Percentiles rank a stretch among this genome's conserved stretches.
Evolutionary conservation across 306 rosid genomes (phyloP).

Genomic region (Acacia crassicarpa): DNA sequence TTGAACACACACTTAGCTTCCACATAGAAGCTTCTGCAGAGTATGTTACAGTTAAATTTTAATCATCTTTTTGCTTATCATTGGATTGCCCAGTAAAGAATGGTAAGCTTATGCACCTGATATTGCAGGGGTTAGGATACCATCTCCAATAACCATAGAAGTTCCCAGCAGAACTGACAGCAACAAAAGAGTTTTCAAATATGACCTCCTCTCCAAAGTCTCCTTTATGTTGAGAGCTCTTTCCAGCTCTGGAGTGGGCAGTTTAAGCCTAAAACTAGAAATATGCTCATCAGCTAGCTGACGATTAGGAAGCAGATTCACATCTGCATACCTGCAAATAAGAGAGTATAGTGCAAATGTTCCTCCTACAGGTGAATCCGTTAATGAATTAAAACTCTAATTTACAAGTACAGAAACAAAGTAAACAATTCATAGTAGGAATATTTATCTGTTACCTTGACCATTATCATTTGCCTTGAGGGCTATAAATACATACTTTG

Average conservation of each 20-base stretch:
- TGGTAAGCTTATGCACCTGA: constrained; percentile 61
- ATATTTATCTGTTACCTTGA: constrained; percentile 59
- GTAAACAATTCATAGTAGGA: constrained; percentile 13
- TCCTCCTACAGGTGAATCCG: constrained; percentile 73
- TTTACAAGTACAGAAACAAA: constrained; percentile 21
- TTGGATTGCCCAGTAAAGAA: background rate
- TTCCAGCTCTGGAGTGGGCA: constrained; percentile 90
- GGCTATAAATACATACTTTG: constrained; percentile 88
- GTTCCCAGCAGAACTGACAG: constrained; percentile 91
- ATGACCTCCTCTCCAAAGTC: constrained; percentile 58
- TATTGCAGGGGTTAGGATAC: constrained; percentile 93
- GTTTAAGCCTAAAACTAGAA: constrained; percentile 85
- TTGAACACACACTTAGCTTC: background rate
- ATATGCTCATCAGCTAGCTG: constrained; percentile 89
- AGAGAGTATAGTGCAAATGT: constrained; percentile 95
- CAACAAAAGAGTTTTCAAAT: constrained; percentile 65
- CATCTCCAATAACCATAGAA: constrained; percentile 97
- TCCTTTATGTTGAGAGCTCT: constrained; percentile 87
- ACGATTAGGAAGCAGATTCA: constrained; percentile 80
- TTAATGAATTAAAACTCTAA: constrained; percentile 5
- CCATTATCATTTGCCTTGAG: constrained; percentile 98
- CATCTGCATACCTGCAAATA: constrained; percentile 93
- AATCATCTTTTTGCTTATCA: background rate
- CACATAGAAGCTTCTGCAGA: background rate
- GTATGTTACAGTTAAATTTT: background rate